Conservation (phyloP, 306 rosid genomes). For the Herpetospermum pedunculosum region DNA sequence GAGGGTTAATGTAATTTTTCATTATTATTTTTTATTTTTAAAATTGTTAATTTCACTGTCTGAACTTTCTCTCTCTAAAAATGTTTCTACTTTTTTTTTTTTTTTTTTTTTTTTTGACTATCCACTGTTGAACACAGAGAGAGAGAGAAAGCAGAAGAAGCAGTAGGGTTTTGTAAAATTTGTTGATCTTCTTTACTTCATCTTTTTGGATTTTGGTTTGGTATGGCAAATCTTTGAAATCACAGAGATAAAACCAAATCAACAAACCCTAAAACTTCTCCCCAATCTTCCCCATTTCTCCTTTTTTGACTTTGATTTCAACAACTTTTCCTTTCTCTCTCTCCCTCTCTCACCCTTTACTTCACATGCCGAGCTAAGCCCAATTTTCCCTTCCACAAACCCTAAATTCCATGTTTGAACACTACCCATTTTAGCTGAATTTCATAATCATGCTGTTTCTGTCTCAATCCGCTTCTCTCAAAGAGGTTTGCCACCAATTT, state of each 20-base stretch:
- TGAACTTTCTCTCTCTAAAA: conserved; percentile 12
- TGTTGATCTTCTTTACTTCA: neutral
- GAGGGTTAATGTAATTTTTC: no score
- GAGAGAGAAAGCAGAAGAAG: neutral
- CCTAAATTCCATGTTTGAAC: conserved; percentile 24
- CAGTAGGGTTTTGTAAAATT: conserved; percentile 35
- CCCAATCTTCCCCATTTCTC: conserved; percentile 14
- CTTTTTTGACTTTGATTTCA: conserved; percentile 16
- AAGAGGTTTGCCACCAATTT: conserved; percentile 25
- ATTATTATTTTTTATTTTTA: neutral
- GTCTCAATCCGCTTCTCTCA: conserved; percentile 24
- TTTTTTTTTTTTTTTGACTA: no score
- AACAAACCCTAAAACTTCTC: conserved; percentile 22
- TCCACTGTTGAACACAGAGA: conserved; percentile 11
- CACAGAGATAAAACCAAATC: conserved; percentile 23
- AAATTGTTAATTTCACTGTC: neutral
- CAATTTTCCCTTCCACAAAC: conserved; percentile 28
- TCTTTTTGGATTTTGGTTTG: conserved; percentile 16
- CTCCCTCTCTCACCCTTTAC: neutral
- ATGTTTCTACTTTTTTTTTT: neutral
- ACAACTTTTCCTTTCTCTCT: conserved; percentile 15
- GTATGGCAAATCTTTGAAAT: conserved; percentile 21
- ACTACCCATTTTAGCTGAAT: conserved; percentile 33
- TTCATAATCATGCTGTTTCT: conserved; percentile 33
- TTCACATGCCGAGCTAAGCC: conserved; percentile 13